Base-by-base conservation (phyloP, 805 yeast genomes). In the Tetrapisispora pingtungensis region DNA sequence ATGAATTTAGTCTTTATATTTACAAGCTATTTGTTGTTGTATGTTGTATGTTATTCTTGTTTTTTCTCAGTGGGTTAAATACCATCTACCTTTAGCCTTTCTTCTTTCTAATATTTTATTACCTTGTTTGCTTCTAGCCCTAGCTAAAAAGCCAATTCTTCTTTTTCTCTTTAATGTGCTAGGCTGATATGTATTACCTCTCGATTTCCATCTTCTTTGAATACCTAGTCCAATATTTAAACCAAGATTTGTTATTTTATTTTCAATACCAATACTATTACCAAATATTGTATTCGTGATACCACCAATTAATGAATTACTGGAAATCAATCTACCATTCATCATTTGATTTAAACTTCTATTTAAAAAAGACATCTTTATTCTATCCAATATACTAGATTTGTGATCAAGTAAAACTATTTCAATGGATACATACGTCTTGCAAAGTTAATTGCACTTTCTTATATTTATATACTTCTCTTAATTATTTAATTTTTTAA, bases 141-240 rank as follows among this genome's bases (percentile, higher is more conserved):
- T 78, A 12, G 95, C 87, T 61, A 93, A 71, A 56, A 89, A 93
- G 0, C 98, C 98, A 46, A 84, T 73, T 30, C 84, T 79, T 65
- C 96, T 81, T 71, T 93, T 93, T 63, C 97, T 76, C 62, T 84
- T 86, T 50, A 86, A 69, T 5, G 94, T 87, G 49, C 87, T 81
- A 42, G 98, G 98, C 66, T 90, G 97, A 66, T 83, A 90, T 17
- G 96, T 86, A 68, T 86, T 84, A 66, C 98, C 97, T 68, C 96
- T 79, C 33, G 90, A 72, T 61, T 86, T 81, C 83, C 89, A 81
- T 72, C 96, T 71, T 45, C 56, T 54, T 44, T 59, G 61, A 15
- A 44, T 28, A 13, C 49, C 48, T 7, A 54, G 31, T 10, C 54
- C 57, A 14, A 55, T 49, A 7, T 30, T 33, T 17, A 44, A 15